These are phyloP conservation scores for Cyclanthera cordifolia DNA, from an alignment of 306 rosid genomes.

Conservation along the genomic window DNA sequence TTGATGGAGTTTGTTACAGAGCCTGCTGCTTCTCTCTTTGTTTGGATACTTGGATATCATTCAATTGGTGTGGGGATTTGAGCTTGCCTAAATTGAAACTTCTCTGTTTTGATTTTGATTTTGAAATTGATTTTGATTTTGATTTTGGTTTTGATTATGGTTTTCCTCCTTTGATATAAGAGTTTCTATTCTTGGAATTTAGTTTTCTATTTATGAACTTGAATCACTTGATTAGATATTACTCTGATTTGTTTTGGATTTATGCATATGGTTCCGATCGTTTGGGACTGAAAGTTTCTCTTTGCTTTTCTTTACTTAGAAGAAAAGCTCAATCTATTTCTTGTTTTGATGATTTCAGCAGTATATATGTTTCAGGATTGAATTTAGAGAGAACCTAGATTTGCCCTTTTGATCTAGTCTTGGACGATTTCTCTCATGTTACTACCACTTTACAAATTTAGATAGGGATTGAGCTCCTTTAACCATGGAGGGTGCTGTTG, in stretches of 20 bases:
- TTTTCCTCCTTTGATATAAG: neutral
- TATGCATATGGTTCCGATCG: neutral
- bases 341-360: neutral
- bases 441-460: neutral
- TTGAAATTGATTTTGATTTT: no score
- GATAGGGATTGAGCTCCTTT: constrained; percentile 1
- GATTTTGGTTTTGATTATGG: no score
- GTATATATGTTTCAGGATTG: constrained; percentile 1
- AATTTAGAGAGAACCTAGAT: neutral
- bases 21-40: neutral
- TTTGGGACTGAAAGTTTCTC: neutral
- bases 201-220: constrained; percentile 12
- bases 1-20: neutral
- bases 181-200: neutral
- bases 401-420: neutral
- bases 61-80: neutral
- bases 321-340: neutral
- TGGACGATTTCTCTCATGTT: constrained; percentile 5
- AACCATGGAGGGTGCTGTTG: constrained; percentile 34
- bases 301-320: neutral
- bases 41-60: neutral
- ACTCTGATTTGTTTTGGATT: neutral
- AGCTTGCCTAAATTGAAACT: neutral
- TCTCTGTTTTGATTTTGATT: constrained; percentile 9
- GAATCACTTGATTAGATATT: constrained; percentile 4